Evolutionary conservation across 768 basidiomycete genomes (phyloP).

Genomic region (Rhizopogon rudus): DNA sequence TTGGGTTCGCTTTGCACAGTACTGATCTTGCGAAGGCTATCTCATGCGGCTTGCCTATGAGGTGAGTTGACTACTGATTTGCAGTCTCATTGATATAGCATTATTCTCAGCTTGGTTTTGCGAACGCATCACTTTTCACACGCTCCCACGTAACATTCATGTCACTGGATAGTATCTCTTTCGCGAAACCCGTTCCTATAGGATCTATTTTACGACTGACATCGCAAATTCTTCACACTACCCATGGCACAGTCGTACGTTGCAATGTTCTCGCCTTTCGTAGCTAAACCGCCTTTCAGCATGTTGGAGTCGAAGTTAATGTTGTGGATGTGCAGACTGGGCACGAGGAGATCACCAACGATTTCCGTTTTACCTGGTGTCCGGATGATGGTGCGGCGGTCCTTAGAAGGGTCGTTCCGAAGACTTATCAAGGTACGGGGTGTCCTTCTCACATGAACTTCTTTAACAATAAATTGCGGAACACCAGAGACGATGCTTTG

Average conservation of each 20-base stretch:
- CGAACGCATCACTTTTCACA: conserved; percentile 67
- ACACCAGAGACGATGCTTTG: conserved; percentile 76
- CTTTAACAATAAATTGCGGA: conserved; percentile 5
- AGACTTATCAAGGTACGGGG: conserved; percentile 58
- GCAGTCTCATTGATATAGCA: neutral
- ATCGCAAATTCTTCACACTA: conserved; percentile 62
- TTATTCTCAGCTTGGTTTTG: conserved; percentile 57
- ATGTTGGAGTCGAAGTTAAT: conserved; percentile 66
- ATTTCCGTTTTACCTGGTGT: conserved; percentile 74
- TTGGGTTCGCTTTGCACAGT: neutral
- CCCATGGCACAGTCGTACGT: conserved; percentile 54
- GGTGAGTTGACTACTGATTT: conserved; percentile 27
- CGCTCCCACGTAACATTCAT: conserved; percentile 64
- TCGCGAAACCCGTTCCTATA: conserved; percentile 77
- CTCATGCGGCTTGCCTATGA: conserved; percentile 71
- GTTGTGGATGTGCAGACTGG: conserved; percentile 68
- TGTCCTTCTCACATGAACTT: neutral
- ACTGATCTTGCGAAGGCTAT: conserved; percentile 28
- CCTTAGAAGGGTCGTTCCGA: conserved; percentile 52
- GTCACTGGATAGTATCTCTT: conserved; percentile 76
- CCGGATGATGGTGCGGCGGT: conserved; percentile 36
- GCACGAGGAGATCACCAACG: conserved; percentile 61
- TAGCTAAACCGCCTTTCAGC: conserved; percentile 33
- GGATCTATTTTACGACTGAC: conserved; percentile 75
- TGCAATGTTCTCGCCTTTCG: neutral